Base-by-base conservation (phyloP, 2,329 filamentous ascomycete species). In the Hypomyces perniciosus region DNA sequence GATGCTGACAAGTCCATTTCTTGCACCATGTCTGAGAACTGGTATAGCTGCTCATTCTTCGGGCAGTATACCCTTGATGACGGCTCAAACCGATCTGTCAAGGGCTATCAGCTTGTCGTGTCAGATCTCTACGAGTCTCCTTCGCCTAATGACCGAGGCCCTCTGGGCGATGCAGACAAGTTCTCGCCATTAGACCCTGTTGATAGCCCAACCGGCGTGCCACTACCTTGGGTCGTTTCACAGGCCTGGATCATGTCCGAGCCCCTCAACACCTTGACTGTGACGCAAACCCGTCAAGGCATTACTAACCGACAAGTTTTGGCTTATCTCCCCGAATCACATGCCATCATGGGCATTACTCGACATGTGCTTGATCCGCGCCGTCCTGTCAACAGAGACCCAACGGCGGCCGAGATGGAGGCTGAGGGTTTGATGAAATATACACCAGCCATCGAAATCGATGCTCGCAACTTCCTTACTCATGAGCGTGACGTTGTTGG, bases 81-180 rank as follows among this genome's bases (percentile, higher is more conserved):
- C 54, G 72, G 76, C 27, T 64, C 65, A 13, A 69, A 75, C n/a
- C 75, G 78, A 50, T 68, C 73, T 4, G 80, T 91, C 53, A 89
- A 90, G 67, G 91, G 91, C 35, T 88, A 95, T 67, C 89, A 96
- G 61, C 77, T 97, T 6, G 79, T 91, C 20, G 79, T 96, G 8
- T 85, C 88, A 0, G 92, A 99, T 63, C 80, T 99, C 34, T 97
- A 91, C 70, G 93, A 96, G 67, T 96, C 91, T 0, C 78, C 85
- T 1, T 70, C 84, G 8, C 76, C 88, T 26, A 93, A 99, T 65
- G 88, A 96, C 68, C 86, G 93, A 50, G 93, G 92, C 1, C 79
- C 86, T 3, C 77, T 95, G 1, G 85, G 80, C 46, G 78, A 84
- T 26, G 71, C 80, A 2, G 72, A 75, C 39, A 92, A 91, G 63